phyloP scores from a whole-genome alignment of 495 filamentous ascomycete genomes.

The Margaritispora aquatica region DNA sequence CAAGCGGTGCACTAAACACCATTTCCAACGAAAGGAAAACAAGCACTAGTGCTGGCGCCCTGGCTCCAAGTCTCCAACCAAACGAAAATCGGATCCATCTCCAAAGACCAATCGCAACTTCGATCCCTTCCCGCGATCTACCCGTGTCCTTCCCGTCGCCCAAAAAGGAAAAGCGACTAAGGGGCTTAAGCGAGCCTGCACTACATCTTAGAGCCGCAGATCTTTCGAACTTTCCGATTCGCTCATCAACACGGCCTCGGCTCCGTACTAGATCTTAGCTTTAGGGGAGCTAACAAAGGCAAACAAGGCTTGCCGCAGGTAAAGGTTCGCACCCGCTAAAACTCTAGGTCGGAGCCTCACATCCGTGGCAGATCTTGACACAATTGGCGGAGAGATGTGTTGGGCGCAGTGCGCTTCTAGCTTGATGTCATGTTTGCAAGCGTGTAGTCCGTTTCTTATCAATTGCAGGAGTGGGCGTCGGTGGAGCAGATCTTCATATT shows the following conservation, averaged over 20 bases:
- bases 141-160: background rate
- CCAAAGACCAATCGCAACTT: background rate
- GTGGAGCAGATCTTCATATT: too few relatives aligned
- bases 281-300: too few relatives aligned
- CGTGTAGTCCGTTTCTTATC: background rate
- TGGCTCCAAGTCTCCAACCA: too few relatives aligned
- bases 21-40: too few relatives aligned
- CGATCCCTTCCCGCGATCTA: background rate
- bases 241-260: background rate
- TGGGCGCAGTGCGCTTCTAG: too few relatives aligned
- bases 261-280: background rate
- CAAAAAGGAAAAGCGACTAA: background rate
- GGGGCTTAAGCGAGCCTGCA: background rate
- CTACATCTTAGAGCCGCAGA: background rate
- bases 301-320: too few relatives aligned
- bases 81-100: too few relatives aligned
- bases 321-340: too few relatives aligned
- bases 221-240: background rate
- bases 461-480: background rate
- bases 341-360: background rate
- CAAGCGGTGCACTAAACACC: too few relatives aligned
- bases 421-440: background rate
- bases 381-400: background rate
- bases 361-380: background rate
- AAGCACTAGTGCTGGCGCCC: too few relatives aligned